Evolutionary conservation across 805 yeast genomes (phyloP), one percentile per base, ranked within the genome.

Genomic region (Hyphopichia homilentoma): DNA sequence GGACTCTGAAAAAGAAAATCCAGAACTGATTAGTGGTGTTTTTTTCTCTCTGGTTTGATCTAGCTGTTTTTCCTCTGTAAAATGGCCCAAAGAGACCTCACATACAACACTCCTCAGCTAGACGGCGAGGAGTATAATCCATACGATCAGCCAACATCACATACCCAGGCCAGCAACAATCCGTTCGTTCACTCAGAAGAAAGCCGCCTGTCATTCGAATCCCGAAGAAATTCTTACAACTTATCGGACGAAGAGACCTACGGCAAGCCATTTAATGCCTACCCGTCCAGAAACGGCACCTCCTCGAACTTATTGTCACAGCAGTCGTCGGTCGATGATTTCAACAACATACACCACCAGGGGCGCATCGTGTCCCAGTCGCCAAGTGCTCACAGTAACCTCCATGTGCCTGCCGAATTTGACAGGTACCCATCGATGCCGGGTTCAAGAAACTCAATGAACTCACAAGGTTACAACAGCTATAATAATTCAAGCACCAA

Each of bases 341-440:
- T 25, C 28, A 21, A 23, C n/a, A 20, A 20, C 11, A 7, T 11
- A 20, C 7, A 11, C 11, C 22, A 20, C 7, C 26, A 24, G 14
- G 14, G 7, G 7, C n/a, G n/a, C n/a, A n/a, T n/a, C n/a, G n/a
- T n/a, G n/a, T 18, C 14, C 7, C 30, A 16, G 6, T 12, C 33
- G 28, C 24, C 40, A 31, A 40, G 34, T 20, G 32, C 31, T 33
- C 30, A 21, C 6, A 41, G 35, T 32, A 46, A 44, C 31, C 46
- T 61, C 27, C 59, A 50, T 9, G 59, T 46, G 16, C 81, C 85
- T 3, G 65, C 77, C 1, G 82, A 74, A 35, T 81, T 64, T 45
- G 85, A 81, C 54, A 65, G 88, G 44, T 82, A 81, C 47, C 89
- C 89, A 4, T 67, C 76, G 16, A 63, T 77, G 39, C 73, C 76